A percentile compares a stretch with the other conserved stretches of the same genome.
Conservation (phyloP, 805 yeast genomes). For the Ascoidea asiatica region DNA sequence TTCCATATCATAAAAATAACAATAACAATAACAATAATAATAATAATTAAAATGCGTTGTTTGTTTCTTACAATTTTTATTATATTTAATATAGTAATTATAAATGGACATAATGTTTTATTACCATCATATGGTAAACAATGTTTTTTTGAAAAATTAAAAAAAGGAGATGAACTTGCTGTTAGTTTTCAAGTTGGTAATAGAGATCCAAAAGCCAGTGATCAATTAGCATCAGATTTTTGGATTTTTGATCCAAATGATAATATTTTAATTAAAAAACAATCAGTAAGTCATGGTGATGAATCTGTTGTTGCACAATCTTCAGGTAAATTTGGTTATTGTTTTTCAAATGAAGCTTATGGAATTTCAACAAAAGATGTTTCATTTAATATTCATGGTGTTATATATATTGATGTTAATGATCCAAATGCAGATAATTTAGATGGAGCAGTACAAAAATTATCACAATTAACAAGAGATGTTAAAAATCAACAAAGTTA, state of each 20-base stretch:
- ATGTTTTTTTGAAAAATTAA: constrained; percentile 79
- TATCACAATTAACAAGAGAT: constrained; percentile 66
- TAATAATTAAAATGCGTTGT: not conserved
- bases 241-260: constrained; percentile 37
- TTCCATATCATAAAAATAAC: too few relatives aligned
- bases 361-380: constrained; percentile 72
- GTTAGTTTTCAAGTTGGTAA: constrained; percentile 90
- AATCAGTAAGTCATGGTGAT: constrained; percentile 70
- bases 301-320: constrained; percentile 49
- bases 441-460: constrained; percentile 70
- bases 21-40: too few relatives aligned
- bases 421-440: constrained; percentile 66
- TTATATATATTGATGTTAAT: constrained; percentile 69
- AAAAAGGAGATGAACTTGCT: constrained; percentile 73
- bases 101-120: constrained; percentile 63
- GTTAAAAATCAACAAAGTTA: constrained; percentile 86
- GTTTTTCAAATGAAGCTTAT: constrained; percentile 81
- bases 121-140: constrained; percentile 74
- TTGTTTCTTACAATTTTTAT: not conserved
- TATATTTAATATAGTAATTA: constrained; percentile 10
- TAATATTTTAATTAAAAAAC: constrained; percentile 33
- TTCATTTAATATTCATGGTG: constrained; percentile 90
- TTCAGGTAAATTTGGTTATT: constrained; percentile 70
- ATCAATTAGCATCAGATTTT: constrained; percentile 59
- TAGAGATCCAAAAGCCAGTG: constrained; percentile 58